Evolutionary conservation across 1,139 yeast genomes (phyloP).

Genomic region (Yamadazyma oceani): DNA sequence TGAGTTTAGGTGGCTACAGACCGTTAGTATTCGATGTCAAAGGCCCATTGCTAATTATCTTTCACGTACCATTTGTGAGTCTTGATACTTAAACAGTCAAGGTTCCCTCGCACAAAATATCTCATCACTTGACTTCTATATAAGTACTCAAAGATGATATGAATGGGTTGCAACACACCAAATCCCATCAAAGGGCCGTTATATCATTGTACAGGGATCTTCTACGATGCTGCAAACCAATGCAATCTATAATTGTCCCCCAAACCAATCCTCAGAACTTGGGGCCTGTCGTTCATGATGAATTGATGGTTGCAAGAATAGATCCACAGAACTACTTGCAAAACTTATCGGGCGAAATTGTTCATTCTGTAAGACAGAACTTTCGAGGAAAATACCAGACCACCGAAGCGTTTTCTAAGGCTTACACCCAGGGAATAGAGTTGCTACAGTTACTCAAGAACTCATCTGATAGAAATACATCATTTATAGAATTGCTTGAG

Average conservation of each 20-base stretch:
- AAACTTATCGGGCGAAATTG: conserved; percentile 19
- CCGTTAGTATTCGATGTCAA: conserved; percentile 15
- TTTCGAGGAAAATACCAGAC: conserved; percentile 12
- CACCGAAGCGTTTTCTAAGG: conserved; percentile 3
- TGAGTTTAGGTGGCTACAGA: conserved; percentile 31
- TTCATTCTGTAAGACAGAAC: conserved; percentile 18
- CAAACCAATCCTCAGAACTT: background rate
- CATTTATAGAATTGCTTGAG: conserved; percentile 1
- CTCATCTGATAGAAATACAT: background rate
- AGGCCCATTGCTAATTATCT: background rate
- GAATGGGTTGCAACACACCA: background rate
- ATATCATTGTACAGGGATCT: conserved; percentile 22
- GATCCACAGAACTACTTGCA: conserved; percentile 10
- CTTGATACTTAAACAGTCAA: no score
- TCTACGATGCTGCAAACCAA: conserved; percentile 17
- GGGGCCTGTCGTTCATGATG: conserved; percentile 2
- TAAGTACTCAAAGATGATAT: conserved; percentile 2
- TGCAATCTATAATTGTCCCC: conserved; percentile 6
- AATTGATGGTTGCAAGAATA: conserved; percentile 6
- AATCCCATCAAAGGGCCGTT: conserved; percentile 14
- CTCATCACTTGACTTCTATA: no score
- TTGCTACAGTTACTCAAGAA: conserved; percentile 1
- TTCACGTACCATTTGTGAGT: conserved; percentile 14
- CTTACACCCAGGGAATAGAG: conserved; percentile 2
- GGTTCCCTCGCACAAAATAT: no score